These are phyloP conservation scores for Chaetomium strumarium DNA, from an alignment of 2,329 filamentous ascomycete genomes.

Conservation along the genomic window DNA sequence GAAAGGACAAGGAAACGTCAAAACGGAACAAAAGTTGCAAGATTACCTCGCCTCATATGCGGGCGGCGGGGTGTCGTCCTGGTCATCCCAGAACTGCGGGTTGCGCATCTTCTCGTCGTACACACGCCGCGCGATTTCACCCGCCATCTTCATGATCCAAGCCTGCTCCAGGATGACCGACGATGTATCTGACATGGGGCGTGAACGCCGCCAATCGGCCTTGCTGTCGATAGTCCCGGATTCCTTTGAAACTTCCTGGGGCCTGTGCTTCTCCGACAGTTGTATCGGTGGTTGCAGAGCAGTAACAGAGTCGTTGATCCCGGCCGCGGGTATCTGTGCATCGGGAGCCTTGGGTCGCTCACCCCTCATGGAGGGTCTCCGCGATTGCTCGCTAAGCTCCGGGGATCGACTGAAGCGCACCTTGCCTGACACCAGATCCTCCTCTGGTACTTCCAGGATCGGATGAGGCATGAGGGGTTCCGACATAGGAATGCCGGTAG, in stretches of 20 bases:
- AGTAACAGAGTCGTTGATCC: constrained; percentile 12
- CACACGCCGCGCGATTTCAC: constrained; percentile 80
- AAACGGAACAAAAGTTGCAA: not conserved
- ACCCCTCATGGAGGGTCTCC: constrained; percentile 31
- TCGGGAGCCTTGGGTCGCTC: constrained; percentile 30
- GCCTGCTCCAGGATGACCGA: constrained; percentile 69
- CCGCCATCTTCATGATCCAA: constrained; percentile 90
- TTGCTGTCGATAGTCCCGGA: constrained; percentile 23
- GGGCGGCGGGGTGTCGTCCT: constrained; percentile 53
- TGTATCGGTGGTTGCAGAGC: not conserved
- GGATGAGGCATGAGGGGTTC: constrained; percentile 49
- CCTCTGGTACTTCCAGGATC: constrained; percentile 47
- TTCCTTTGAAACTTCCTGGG: not conserved
- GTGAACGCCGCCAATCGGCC: constrained; percentile 27
- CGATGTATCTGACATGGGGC: constrained; percentile 42
- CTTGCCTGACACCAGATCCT: constrained; percentile 39
- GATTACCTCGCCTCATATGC: constrained; percentile 49
- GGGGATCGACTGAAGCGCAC: constrained; percentile 36
- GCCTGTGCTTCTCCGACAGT: constrained; percentile 13
- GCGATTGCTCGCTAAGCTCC: constrained; percentile 27
- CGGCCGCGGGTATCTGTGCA: constrained; percentile 19
- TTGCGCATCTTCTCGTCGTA: constrained; percentile 73
- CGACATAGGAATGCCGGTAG: constrained; percentile 54
- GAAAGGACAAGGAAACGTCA: constrained; percentile 3
- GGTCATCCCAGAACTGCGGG: constrained; percentile 47